These are phyloP conservation scores for Boletus sensibilis DNA, from an alignment of 768 basidiomycete species.

Conservation along the genomic window DNA sequence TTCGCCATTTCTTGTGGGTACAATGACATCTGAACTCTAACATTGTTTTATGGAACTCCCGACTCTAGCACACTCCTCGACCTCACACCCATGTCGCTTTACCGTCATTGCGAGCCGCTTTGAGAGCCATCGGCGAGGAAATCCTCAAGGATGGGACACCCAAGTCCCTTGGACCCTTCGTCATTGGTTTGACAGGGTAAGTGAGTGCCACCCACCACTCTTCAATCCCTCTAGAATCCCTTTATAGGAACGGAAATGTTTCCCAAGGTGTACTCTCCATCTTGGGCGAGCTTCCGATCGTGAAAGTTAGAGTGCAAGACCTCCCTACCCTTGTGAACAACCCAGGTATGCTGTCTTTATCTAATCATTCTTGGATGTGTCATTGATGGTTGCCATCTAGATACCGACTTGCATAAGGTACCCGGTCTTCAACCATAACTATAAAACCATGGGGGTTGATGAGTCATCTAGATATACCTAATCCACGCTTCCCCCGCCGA, in stretches of 20 bases:
- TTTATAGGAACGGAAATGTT: constrained; percentile 72
- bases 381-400: constrained; percentile 31
- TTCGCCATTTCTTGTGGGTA: constrained; percentile 75
- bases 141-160: constrained; percentile 62
- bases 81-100: constrained; percentile 73
- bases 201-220: constrained; percentile 9
- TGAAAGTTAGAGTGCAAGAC: constrained; percentile 53
- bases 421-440: neutral
- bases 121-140: constrained; percentile 55
- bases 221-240: neutral
- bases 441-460: neutral
- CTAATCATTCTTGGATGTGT: neutral
- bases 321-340: constrained; percentile 55
- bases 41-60: neutral
- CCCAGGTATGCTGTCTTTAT: constrained; percentile 40
- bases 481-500: constrained; percentile 68
- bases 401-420: constrained; percentile 59
- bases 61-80: constrained; percentile 61
- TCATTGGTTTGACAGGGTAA: constrained; percentile 83
- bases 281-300: constrained; percentile 66
- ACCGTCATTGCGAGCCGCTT: constrained; percentile 45
- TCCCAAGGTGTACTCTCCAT: constrained; percentile 74
- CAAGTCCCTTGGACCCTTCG: constrained; percentile 65
- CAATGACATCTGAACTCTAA: neutral
- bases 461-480: constrained; percentile 59